phyloP scores from a whole-genome alignment of 345 rosid species.

The Eutrema heterophyllum region DNA sequence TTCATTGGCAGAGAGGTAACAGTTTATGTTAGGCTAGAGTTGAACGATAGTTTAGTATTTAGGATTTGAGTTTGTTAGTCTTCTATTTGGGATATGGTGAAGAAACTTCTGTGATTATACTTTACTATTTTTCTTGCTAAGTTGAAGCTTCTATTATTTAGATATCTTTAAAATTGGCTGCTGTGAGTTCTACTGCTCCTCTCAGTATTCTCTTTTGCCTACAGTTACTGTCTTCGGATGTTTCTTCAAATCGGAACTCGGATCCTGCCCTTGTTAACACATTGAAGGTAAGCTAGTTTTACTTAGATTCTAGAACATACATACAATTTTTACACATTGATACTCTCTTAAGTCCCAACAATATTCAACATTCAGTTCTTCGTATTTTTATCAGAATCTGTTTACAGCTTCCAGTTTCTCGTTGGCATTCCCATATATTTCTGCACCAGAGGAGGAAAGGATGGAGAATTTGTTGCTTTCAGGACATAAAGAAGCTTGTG shows the following conservation, averaged over 20 bases:
- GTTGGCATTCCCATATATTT: slow-evolving; percentile 82
- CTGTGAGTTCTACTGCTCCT: neutral
- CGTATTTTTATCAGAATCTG: slow-evolving; percentile 41
- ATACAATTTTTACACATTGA: neutral
- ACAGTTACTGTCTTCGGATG: slow-evolving; percentile 65
- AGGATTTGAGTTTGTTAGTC: neutral
- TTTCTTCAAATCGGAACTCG: slow-evolving; percentile 45
- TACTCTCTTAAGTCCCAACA: neutral
- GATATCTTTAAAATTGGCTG: slow-evolving; percentile 25
- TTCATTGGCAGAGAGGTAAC: slow-evolving; percentile 87
- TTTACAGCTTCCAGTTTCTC: slow-evolving; percentile 66
- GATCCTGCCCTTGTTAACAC: slow-evolving; percentile 56
- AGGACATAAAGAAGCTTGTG: slow-evolving; percentile 60
- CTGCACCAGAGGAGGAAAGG: slow-evolving; percentile 56
- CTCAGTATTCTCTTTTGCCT: neutral
- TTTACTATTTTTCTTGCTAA: neutral
- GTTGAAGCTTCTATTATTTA: neutral
- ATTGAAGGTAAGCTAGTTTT: slow-evolving; percentile 49
- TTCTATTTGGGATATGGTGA: slow-evolving; percentile 11
- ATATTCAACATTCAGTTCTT: neutral
- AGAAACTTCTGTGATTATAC: neutral
- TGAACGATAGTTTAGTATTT: slow-evolving; percentile 29
- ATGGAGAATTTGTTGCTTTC: slow-evolving; percentile 67
- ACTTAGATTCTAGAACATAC: neutral
- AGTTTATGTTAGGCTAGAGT: neutral